A percentile compares a stretch with the other conserved stretches of the same genome.
These are phyloP conservation scores for Celoporthe dispersa DNA, from an alignment of 2,329 filamentous ascomycete species.

Conservation along the genomic window DNA sequence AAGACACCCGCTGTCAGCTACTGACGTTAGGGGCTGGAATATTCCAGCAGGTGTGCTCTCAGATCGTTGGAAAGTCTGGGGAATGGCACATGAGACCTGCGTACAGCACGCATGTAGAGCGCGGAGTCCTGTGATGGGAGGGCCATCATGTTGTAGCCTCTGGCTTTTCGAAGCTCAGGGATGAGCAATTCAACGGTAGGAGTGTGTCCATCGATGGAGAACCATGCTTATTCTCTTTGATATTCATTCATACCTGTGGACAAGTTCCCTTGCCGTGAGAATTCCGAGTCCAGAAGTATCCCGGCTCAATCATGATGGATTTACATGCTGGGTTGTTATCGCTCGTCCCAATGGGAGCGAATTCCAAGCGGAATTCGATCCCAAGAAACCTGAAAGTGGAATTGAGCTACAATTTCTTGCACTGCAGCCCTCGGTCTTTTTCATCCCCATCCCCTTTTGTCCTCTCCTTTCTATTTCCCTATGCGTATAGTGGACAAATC, in stretches of 20 bases:
- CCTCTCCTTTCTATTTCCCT: background rate
- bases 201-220: background rate
- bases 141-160: background rate
- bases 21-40: background rate
- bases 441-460: too few species aligned
- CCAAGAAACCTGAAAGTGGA: background rate
- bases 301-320: background rate
- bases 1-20: background rate
- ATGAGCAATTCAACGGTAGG: constrained; percentile 9
- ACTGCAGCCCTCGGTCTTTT: too few species aligned
- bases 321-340: too few species aligned
- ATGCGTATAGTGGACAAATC: background rate
- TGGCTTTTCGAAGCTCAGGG: background rate
- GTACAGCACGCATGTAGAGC: constrained; percentile 1
- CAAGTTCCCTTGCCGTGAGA: background rate
- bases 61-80: background rate
- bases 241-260: background rate
- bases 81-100: background rate
- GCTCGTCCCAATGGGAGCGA: too few species aligned
- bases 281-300: background rate
- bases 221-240: background rate
- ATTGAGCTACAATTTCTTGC: background rate
- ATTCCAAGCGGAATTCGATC: background rate
- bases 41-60: background rate
- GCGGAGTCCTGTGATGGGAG: background rate